A percentile compares a stretch with the other conserved stretches of the same genome.
Evolutionary conservation across 768 basidiomycete species (phyloP).

Genomic region (Cystobasidium onofrii): DNA sequence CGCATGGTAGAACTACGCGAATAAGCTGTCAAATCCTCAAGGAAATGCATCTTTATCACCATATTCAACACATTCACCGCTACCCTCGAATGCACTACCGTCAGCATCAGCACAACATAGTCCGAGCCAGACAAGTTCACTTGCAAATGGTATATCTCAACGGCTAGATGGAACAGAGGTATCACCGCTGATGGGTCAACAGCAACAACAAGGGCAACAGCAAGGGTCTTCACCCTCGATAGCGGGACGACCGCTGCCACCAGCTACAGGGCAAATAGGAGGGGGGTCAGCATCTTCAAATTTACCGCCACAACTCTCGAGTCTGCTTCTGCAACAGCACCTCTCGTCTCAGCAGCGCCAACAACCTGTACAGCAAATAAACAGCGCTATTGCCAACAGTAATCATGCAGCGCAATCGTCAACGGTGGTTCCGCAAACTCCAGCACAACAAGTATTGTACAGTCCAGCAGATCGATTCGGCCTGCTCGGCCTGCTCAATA

Average conservation of each 20-base stretch:
- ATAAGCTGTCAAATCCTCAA: conserved; percentile 19
- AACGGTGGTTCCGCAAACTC: conserved; percentile 43
- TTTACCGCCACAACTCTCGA: conserved; percentile 20
- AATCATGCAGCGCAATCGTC: background rate
- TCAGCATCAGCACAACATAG: background rate
- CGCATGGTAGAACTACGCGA: conserved; percentile 31
- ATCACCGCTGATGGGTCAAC: conserved; percentile 1
- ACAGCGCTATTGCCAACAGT: background rate
- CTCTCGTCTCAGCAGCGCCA: conserved; percentile 8
- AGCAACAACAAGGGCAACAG: background rate
- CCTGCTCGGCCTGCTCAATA: conserved; percentile 69
- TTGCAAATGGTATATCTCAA: conserved; percentile 4
- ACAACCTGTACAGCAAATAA: conserved; percentile 4
- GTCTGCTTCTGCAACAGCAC: conserved; percentile 26
- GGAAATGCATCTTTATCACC: conserved; percentile 22
- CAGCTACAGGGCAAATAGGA: background rate
- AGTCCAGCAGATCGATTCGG: conserved; percentile 95
- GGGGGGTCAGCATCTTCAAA: background rate
- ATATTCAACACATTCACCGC: background rate
- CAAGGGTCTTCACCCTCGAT: background rate
- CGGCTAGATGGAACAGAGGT: background rate
- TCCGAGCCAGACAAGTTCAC: background rate
- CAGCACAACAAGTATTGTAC: conserved; percentile 84
- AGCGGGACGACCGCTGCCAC: background rate
- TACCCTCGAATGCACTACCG: background rate